Percentiles rank a stretch among this genome's conserved stretches.
Conservation (phyloP, 1,139 yeast genomes). For the Zygosaccharomyces sapae region DNA sequence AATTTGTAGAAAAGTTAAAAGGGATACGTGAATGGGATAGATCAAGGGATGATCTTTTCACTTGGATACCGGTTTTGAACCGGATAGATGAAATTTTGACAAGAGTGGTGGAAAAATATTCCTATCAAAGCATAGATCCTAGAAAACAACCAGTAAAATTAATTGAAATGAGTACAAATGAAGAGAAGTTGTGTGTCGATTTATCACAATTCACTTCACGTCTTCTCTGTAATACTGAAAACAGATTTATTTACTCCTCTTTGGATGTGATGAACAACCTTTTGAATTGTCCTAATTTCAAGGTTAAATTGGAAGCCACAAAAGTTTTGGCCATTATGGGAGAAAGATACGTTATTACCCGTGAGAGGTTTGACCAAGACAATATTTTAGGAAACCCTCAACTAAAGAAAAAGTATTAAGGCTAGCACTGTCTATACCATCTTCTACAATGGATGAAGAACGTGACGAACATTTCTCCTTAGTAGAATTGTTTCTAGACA, state of each 20-base stretch:
- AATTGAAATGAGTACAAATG: constrained; percentile 44
- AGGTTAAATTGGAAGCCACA: constrained; percentile 58
- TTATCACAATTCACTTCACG: constrained; percentile 60
- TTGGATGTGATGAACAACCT: constrained; percentile 59
- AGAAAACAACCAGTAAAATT: constrained; percentile 45
- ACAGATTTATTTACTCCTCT: constrained; percentile 64
- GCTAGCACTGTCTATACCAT: constrained; percentile 54
- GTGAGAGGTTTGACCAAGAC: constrained; percentile 43
- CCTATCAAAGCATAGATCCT: constrained; percentile 31
- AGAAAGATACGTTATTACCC: constrained; percentile 49
- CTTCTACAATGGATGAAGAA: constrained; percentile 39
- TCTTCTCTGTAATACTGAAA: constrained; percentile 66
- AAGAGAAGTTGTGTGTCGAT: constrained; percentile 46
- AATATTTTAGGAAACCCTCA: constrained; percentile 40
- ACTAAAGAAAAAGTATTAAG: constrained; percentile 44
- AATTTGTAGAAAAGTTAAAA: constrained; percentile 27
- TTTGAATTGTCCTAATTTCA: constrained; percentile 56
- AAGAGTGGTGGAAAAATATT: constrained; percentile 49
- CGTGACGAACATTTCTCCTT: constrained; percentile 50
- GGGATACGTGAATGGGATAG: constrained; percentile 49
- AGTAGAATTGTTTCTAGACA: constrained; percentile 49
- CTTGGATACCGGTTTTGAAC: constrained; percentile 75
- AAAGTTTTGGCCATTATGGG: constrained; percentile 60
- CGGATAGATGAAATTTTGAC: constrained; percentile 68
- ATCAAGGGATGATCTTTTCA: constrained; percentile 67